Evolutionary conservation across 129 eudicot species (phyloP), one percentile per base, ranked within the genome.

Genomic region (Gnaphalium uliginosum): DNA sequence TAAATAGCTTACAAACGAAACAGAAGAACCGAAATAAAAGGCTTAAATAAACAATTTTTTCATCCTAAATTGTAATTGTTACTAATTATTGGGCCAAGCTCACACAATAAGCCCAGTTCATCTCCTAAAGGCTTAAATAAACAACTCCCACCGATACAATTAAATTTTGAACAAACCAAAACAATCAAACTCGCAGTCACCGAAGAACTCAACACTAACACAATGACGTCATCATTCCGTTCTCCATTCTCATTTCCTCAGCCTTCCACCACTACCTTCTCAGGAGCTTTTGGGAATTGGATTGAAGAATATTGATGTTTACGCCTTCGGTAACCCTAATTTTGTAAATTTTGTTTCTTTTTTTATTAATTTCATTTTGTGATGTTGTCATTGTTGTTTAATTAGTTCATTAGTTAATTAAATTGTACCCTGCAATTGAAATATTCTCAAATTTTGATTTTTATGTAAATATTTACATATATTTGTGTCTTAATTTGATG

Each of bases 231-330:
- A 5, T 93, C 91, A 19, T 33, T 90, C 19, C 89, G 96, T 60
- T 93, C 88, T 81, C 98, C 97, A 8, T 90, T 86, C 81, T 90
- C 83, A 73, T 86, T 84, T 76, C 72, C 96, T 80, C 93, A 85
- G 83, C 83, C 92, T 58, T 60, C 85, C 69, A 50, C 81, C 76
- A 7, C 37, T 75, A 74, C 67, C 8, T 66, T 79, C 90, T 29
- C 90, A 88, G 81, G 87, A 85, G 56, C 95, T 94, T 62, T 86
- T 94, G 1, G 98, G 99, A 46, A 66, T 89, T 73, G 99, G 99
- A 69, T 41, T 94, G 83, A 94, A 94, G 76, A 94, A 87, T 85
- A 91, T 94, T 50, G 96, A 91, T 78, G 92, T 94, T 73, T 94
- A 94, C 71, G 99, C 99, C 51, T 94, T 85, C 73, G 99, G 99